A percentile compares a stretch with the other conserved stretches of the same genome.
These are phyloP conservation scores for Trichoderma cornu-damae DNA, from an alignment of 2,329 filamentous ascomycete species.

Conservation along the genomic window DNA sequence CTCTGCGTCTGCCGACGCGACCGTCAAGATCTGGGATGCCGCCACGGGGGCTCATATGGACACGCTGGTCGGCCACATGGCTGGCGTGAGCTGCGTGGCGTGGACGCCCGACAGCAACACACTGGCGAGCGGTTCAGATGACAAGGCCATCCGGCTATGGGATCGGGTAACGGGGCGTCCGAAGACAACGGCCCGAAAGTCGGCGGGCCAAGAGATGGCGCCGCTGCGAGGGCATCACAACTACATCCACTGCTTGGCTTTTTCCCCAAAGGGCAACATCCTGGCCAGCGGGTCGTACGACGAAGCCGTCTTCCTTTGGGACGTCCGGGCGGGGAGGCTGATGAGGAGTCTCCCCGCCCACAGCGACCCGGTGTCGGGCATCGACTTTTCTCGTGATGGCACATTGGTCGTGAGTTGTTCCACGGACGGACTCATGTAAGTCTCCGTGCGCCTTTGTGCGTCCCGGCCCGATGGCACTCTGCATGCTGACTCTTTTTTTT, in stretches of 20 bases:
- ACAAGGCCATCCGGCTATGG: constrained; percentile 95
- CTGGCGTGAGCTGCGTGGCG: constrained; percentile 85
- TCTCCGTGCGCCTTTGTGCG: constrained; percentile 21
- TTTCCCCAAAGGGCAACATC: constrained; percentile 97
- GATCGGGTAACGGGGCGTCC: constrained; percentile 61
- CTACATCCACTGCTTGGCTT: constrained; percentile 90
- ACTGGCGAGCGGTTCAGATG: constrained; percentile 86
- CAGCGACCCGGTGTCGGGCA: constrained; percentile 87
- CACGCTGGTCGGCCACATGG: constrained; percentile 87
- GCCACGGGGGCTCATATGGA: constrained; percentile 72
- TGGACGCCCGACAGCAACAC: constrained; percentile 88
- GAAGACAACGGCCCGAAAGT: constrained; percentile 42
- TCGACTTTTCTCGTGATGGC: constrained; percentile 89
- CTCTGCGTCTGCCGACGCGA: constrained; percentile 82
- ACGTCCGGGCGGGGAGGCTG: constrained; percentile 77
- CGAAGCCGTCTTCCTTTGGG: constrained; percentile 95
- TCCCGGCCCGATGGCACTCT: not conserved
- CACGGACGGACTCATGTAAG: constrained; percentile 80
- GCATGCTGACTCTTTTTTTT: not conserved
- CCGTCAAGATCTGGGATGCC: constrained; percentile 87
- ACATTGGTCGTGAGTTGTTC: constrained; percentile 89
- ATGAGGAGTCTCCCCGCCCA: constrained; percentile 93
- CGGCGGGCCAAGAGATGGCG: constrained; percentile 40
- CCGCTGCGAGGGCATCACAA: constrained; percentile 85
- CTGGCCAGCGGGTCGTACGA: constrained; percentile 93